Conservation (phyloP, 2,329 filamentous ascomycete species). For the Neopestalotiopsis rosae region DNA sequence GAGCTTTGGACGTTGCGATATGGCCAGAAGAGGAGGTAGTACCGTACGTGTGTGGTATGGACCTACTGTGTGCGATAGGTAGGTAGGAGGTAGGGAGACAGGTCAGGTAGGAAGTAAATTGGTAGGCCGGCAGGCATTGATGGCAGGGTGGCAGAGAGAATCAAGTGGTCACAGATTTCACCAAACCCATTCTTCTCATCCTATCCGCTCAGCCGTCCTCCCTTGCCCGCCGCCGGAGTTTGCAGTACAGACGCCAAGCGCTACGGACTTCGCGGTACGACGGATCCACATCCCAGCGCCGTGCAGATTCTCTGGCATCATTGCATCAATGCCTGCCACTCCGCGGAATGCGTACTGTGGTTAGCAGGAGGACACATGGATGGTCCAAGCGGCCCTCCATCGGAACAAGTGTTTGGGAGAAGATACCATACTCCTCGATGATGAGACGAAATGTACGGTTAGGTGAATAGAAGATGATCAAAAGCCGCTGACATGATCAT, state of each 20-base stretch:
- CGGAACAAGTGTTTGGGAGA: background rate
- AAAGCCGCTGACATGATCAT: background rate
- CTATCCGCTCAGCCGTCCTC: background rate
- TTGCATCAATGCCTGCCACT: background rate
- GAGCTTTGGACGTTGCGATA: no score
- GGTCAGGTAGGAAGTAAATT: background rate
- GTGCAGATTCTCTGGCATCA: conserved; percentile 2
- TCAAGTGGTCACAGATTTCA: conserved; percentile 1
- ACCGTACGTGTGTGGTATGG: background rate
- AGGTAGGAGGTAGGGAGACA: no score
- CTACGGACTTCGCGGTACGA: conserved; percentile 13
- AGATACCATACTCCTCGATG: background rate
- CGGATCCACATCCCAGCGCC: conserved; percentile 14
- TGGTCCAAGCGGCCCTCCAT: background rate
- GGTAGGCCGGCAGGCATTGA: background rate
- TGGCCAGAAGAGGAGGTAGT: background rate
- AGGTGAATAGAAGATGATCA: background rate
- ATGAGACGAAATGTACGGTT: background rate
- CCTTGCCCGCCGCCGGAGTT: conserved; percentile 4
- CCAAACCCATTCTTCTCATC: background rate
- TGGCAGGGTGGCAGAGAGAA: background rate
- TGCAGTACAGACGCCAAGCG: background rate
- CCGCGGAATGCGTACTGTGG: background rate
- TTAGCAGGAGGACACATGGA: background rate
- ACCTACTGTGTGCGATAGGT: no score